Conservation (phyloP, 805 yeast species). For the Cephaloascus albidus region DNA sequence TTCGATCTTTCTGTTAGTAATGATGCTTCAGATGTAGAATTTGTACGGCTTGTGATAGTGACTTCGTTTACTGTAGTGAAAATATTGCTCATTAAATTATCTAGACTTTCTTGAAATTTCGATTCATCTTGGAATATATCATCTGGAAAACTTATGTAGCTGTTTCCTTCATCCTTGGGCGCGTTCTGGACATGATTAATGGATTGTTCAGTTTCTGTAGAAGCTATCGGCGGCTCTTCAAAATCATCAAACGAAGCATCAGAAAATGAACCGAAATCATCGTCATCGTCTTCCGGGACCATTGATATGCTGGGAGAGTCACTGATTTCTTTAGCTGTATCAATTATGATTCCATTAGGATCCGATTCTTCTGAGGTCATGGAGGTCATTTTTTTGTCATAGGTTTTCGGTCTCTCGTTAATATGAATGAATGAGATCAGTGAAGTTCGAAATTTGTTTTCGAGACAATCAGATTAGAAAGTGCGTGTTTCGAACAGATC, state of each 20-base stretch:
- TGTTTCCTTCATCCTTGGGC: not conserved
- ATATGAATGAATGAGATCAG: too few relatives aligned
- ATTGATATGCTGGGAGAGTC: not conserved
- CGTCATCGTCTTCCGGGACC: not conserved
- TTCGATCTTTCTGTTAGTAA: constrained; percentile 21
- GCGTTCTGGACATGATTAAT: not conserved
- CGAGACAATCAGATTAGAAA: too few relatives aligned
- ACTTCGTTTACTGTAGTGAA: not conserved
- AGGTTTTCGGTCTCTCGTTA: too few relatives aligned
- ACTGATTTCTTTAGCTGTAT: not conserved
- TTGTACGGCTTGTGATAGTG: not conserved
- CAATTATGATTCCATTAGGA: not conserved
- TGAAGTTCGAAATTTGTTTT: too few relatives aligned
- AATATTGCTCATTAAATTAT: not conserved
- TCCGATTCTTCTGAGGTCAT: not conserved
- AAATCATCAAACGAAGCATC: constrained; percentile 23
- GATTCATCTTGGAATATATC: not conserved
- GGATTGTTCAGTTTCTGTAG: not conserved
- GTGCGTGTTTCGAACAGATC: too few relatives aligned
- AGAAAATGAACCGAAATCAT: constrained; percentile 8
- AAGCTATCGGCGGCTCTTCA: constrained; percentile 5
- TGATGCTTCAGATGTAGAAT: not conserved
- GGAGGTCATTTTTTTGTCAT: too few relatives aligned
- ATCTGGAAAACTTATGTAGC: not conserved
- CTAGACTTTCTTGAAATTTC: not conserved